Conservation (phyloP, 2,329 filamentous ascomycete genomes). For the Tolypocladium nubicola region DNA sequence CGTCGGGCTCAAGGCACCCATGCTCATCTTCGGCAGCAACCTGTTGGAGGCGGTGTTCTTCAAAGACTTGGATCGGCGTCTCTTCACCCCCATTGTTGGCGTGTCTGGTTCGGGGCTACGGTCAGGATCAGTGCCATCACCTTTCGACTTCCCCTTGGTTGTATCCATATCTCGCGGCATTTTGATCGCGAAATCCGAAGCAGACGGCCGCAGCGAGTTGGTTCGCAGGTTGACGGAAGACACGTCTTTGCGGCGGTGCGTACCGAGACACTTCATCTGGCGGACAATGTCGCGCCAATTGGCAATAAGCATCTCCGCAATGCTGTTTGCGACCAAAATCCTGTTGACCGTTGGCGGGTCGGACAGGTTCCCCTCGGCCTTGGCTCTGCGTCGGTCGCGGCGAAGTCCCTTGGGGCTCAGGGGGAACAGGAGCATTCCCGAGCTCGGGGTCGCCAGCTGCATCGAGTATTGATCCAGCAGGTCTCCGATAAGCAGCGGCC, state of each 20-base stretch:
- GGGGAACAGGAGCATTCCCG: constrained; percentile 32
- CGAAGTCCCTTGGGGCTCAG: constrained; percentile 29
- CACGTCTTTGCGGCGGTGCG: constrained; percentile 12
- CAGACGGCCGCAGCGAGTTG: constrained; percentile 23
- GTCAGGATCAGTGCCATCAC: constrained; percentile 7
- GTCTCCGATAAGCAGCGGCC: constrained; percentile 51
- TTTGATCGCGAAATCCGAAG: constrained; percentile 27
- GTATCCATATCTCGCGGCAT: constrained; percentile 1
- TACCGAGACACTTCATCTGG: constrained; percentile 42
- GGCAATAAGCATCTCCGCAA: constrained; percentile 55
- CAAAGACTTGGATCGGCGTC: constrained; percentile 11
- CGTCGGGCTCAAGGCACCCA: constrained; percentile 18
- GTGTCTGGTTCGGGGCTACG: constrained; percentile 27
- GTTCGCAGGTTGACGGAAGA: constrained; percentile 7
- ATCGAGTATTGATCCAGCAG: constrained; percentile 40
- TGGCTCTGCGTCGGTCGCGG: constrained; percentile 13
- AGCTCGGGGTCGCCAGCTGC: constrained; percentile 29
- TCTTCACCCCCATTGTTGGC: constrained; percentile 15
- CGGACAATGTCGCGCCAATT: constrained; percentile 55
- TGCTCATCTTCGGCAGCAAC: constrained; percentile 11
- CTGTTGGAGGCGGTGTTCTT: constrained; percentile 12
- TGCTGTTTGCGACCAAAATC: constrained; percentile 44
- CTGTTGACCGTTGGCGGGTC: constrained; percentile 37
- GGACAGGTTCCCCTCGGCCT: constrained; percentile 1
- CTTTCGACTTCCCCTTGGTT: constrained; percentile 3